A percentile compares a stretch with the other conserved stretches of the same genome.
Evolutionary conservation across 495 filamentous ascomycete species (phyloP).

Genomic region (Aspergillus sclerotiicarbonarius): DNA sequence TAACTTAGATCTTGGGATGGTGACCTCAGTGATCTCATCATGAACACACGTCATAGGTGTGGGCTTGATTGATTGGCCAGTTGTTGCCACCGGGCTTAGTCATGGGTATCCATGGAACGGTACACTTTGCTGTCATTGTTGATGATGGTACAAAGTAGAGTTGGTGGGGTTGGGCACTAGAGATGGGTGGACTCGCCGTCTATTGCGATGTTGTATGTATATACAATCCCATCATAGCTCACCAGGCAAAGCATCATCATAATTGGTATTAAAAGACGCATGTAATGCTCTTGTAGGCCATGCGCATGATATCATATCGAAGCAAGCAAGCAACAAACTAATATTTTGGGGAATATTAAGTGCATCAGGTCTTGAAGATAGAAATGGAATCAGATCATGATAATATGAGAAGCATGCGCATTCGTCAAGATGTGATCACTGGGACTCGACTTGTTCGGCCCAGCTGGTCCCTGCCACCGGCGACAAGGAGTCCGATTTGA

Average conservation of each 20-base stretch:
- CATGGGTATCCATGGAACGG: background rate
- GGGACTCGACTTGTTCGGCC: constrained; percentile 32
- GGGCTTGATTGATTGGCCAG: background rate
- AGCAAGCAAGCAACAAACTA: background rate
- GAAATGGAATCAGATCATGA: background rate
- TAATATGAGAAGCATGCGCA: background rate
- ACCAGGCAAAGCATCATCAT: background rate
- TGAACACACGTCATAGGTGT: constrained; percentile 1
- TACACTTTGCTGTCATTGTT: too few species aligned
- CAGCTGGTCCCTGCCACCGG: constrained; percentile 25
- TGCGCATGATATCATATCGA: background rate
- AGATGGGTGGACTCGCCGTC: background rate
- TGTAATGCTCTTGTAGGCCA: background rate
- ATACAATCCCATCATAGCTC: constrained; percentile 1
- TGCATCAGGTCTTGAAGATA: constrained; percentile 6
- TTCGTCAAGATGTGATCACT: background rate
- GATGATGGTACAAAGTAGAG: too few species aligned
- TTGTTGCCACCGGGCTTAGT: constrained; percentile 3
- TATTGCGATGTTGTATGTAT: background rate
- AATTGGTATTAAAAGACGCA: background rate
- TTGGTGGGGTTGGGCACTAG: background rate
- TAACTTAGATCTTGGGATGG: background rate
- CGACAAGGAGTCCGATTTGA: constrained; percentile 19
- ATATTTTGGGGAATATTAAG: constrained; percentile 11
- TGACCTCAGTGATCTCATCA: constrained; percentile 11